Evolutionary conservation across 164 flowering plant genomes (phyloP).

Genomic region (Chloranthus sessilifolius): DNA sequence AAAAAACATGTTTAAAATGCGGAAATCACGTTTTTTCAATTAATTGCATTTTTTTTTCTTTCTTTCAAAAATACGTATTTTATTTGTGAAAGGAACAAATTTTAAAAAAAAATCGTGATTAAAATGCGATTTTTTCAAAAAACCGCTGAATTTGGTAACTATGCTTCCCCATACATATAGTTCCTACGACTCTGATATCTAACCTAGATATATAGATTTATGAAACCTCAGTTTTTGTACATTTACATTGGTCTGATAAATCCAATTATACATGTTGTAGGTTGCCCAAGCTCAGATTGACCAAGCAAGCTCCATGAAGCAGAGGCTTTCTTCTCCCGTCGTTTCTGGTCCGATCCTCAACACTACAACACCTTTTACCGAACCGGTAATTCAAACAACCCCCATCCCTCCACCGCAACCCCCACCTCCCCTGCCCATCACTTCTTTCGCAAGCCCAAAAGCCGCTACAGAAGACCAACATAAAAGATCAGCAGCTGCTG

Average conservation of each 20-base stretch:
- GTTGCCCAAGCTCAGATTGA: slow-evolving; percentile 46
- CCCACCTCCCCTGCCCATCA: slow-evolving; percentile 30
- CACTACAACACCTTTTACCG: slow-evolving; percentile 11
- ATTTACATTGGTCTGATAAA: not conserved
- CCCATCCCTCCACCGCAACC: slow-evolving; percentile 17
- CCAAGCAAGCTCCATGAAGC: slow-evolving; percentile 30
- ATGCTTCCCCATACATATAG: too few species aligned
- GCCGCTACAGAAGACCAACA: slow-evolving; percentile 38
- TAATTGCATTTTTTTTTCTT: too few species aligned
- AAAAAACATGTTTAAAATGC: too few species aligned
- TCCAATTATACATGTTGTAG: slow-evolving; percentile 26
- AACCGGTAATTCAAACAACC: slow-evolving; percentile 20
- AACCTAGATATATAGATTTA: not conserved
- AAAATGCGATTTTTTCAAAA: too few species aligned
- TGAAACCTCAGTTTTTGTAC: too few species aligned
- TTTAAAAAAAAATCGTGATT: too few species aligned
- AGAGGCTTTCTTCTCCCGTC: slow-evolving; percentile 24
- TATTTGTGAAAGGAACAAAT: too few species aligned
- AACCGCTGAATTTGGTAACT: too few species aligned
- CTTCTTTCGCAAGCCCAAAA: slow-evolving; percentile 32
- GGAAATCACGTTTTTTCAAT: too few species aligned
- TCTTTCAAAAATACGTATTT: too few species aligned
- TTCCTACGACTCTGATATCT: too few species aligned
- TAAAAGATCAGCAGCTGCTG: slow-evolving; percentile 68
- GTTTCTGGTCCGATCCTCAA: slow-evolving; percentile 5